Evolutionary conservation across 2,329 filamentous ascomycete genomes (phyloP).

Genomic region (Xylaria sp.): DNA sequence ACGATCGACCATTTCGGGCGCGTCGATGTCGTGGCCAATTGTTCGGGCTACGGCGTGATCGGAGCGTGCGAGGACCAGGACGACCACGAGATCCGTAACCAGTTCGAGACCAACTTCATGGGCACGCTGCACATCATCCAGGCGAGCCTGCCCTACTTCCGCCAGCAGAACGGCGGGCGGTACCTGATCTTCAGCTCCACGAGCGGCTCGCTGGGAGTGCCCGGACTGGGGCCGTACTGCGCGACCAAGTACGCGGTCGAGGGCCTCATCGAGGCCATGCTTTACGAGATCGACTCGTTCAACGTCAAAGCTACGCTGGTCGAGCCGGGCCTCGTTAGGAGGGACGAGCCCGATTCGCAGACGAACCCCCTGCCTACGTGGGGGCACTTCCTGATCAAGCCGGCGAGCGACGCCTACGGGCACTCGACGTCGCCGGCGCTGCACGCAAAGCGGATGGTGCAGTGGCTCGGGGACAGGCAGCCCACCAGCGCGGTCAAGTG

Average conservation of each 20-base stretch:
- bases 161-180: conserved; percentile 72
- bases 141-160: conserved; percentile 83
- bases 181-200: conserved; percentile 96
- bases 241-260: conserved; percentile 98
- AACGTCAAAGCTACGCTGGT: conserved; percentile 94
- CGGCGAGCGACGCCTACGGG: conserved; percentile 79
- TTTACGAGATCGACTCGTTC: conserved; percentile 90
- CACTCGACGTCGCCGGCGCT: conserved; percentile 78
- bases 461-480: conserved; percentile 92
- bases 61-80: conserved; percentile 96
- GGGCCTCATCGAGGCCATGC: conserved; percentile 91
- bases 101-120: conserved; percentile 98
- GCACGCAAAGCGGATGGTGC: conserved; percentile 87
- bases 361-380: conserved; percentile 71
- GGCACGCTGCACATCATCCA: conserved; percentile 94
- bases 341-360: conserved; percentile 72
- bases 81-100: conserved; percentile 89
- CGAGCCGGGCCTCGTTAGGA: conserved; percentile 83
- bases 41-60: conserved; percentile 93
- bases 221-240: conserved; percentile 90
- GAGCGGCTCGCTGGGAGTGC: conserved; percentile 88
- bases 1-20: conserved; percentile 76
- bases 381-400: conserved; percentile 90
- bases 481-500: conserved; percentile 92
- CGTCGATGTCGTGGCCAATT: conserved; percentile 90